Evolutionary conservation across 768 basidiomycete species (phyloP).

Genomic region (Infundibulicybe gibba): DNA sequence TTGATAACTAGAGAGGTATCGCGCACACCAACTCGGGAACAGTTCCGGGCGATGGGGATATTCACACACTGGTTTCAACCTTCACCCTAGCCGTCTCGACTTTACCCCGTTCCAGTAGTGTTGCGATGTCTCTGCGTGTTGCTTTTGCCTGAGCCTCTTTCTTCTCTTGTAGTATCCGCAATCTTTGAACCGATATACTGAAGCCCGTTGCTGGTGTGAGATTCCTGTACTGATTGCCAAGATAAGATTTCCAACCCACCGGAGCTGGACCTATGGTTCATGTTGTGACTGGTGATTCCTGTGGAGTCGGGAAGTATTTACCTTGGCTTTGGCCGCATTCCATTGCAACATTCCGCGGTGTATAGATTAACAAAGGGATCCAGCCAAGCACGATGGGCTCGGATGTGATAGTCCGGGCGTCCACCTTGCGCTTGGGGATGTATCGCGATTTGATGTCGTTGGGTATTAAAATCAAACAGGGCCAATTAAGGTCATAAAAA

Average conservation of each 20-base stretch:
- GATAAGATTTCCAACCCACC: conserved; percentile 20
- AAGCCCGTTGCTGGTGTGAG: conserved; percentile 2
- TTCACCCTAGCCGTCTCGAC: conserved; percentile 83
- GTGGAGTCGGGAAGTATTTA: conserved; percentile 10
- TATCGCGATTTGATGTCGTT: conserved; percentile 4
- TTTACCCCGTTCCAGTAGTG: conserved; percentile 74
- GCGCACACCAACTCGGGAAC: conserved; percentile 1
- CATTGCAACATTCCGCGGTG: conserved; percentile 41
- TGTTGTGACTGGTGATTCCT: conserved; percentile 5
- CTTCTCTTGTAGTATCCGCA: conserved; percentile 88
- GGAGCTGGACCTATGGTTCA: conserved; percentile 35
- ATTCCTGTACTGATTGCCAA: background rate
- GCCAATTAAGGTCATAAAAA: background rate
- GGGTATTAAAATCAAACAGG: background rate
- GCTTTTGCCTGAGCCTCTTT: conserved; percentile 76
- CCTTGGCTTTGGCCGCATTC: conserved; percentile 50
- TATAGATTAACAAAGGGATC: background rate
- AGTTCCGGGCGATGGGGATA: conserved; percentile 11
- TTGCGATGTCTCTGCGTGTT: conserved; percentile 77
- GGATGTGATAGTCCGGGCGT: too few relatives aligned
- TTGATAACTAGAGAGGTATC: conserved; percentile 65
- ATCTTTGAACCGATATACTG: conserved; percentile 81
- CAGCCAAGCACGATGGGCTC: too few relatives aligned
- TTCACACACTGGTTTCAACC: conserved; percentile 71
- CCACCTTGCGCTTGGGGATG: background rate